Evolutionary conservation across 768 basidiomycete genomes (phyloP).

Genomic region (Auricularia sp.): DNA sequence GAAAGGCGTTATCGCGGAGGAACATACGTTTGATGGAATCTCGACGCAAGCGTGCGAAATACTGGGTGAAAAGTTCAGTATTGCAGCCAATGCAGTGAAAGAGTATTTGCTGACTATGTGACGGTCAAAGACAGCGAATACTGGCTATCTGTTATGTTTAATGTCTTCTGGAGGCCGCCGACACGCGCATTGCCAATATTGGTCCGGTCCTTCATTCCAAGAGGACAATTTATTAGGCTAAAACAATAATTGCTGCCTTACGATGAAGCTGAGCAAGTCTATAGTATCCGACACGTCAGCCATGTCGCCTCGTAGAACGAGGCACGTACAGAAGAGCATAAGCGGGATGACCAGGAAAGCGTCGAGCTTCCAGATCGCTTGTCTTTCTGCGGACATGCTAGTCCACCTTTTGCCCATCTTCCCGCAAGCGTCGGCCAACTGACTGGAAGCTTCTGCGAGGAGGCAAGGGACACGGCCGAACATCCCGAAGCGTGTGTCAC

Average conservation of each 20-base stretch:
- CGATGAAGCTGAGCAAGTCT: not conserved
- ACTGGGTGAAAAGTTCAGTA: not conserved
- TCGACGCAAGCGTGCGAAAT: not conserved
- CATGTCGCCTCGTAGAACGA: not conserved
- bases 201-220: conserved; percentile 10
- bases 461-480: too few species aligned
- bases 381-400: not conserved
- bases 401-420: too few species aligned
- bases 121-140: conserved; percentile 25
- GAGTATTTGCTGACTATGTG: conserved; percentile 5
- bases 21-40: not conserved
- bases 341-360: not conserved
- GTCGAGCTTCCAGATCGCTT: not conserved
- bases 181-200: conserved; percentile 43
- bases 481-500: too few species aligned
- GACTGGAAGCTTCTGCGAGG: too few species aligned
- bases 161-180: conserved; percentile 45
- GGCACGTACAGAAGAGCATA: not conserved
- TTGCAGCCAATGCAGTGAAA: not conserved
- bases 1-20: not conserved
- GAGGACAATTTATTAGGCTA: too few species aligned
- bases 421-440: too few species aligned
- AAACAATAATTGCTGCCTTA: not conserved
- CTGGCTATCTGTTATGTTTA: conserved; percentile 33
- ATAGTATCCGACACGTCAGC: not conserved